A percentile compares a stretch with the other conserved stretches of the same genome.
Conservation (phyloP, 192 early-diverging fungal genomes). For the Coemansia sp. region DNA sequence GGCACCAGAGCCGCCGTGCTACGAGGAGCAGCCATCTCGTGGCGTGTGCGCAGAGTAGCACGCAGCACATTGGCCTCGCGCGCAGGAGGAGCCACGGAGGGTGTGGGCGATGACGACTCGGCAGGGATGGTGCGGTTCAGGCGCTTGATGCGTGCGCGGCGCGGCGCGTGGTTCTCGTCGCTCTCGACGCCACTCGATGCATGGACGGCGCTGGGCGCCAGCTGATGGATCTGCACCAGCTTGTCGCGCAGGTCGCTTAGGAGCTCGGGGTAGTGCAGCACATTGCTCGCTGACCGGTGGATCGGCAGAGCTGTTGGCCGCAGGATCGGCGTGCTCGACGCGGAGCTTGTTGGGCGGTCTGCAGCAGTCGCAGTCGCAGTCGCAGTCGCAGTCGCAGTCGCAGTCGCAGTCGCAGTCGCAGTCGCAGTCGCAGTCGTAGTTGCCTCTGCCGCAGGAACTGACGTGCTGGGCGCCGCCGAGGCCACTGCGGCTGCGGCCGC, state of each 20-base stretch:
- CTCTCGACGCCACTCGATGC: slow-evolving; percentile 42
- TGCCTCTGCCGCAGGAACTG: not conserved
- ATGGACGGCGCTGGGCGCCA: slow-evolving; percentile 14
- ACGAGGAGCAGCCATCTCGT: slow-evolving; percentile 1
- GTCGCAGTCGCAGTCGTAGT: slow-evolving; percentile 4
- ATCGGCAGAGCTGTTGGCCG: slow-evolving; percentile 28
- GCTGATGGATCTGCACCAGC: slow-evolving; percentile 47
- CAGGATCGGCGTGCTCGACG: slow-evolving; percentile 38
- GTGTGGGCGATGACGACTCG: too few species aligned
- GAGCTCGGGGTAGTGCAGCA: slow-evolving; percentile 51
- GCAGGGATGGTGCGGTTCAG: not conserved
- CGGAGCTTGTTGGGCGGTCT: slow-evolving; percentile 10
- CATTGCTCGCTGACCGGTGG: slow-evolving; percentile 51
- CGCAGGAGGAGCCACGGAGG: not conserved
- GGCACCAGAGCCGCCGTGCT: too few species aligned
- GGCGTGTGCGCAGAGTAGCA: slow-evolving; percentile 6
- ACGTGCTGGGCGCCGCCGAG: not conserved
- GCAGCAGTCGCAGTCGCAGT: slow-evolving; percentile 4
- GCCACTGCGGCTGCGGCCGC: slow-evolving; percentile 25
- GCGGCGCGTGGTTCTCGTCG: slow-evolving; percentile 18
- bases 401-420: slow-evolving; percentile 1
- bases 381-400: not conserved
- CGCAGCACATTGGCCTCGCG: slow-evolving; percentile 2
- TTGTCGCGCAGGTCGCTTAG: slow-evolving; percentile 50
- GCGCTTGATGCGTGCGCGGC: slow-evolving; percentile 32